A percentile compares a stretch with the other conserved stretches of the same genome.
Conservation (phyloP, 1,284 basidiomycete genomes). For the Cryptococcus jaspeensis region DNA sequence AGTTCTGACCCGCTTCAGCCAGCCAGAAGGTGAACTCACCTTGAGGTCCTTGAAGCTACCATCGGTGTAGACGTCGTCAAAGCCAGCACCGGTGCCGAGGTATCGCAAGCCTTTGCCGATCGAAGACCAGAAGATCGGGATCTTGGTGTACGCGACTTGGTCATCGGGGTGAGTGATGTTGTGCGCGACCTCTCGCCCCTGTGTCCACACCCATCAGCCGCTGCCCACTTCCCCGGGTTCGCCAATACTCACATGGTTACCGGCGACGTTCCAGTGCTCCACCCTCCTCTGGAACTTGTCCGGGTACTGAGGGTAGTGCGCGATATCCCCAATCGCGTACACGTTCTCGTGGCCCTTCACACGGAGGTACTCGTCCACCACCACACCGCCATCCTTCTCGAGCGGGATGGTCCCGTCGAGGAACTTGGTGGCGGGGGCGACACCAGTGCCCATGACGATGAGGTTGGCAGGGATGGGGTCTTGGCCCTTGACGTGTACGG, state of each 20-base stretch:
- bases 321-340: slow-evolving; percentile 90
- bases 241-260: slow-evolving; percentile 26
- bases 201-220: slow-evolving; percentile 64
- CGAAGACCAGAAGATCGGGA: slow-evolving; percentile 80
- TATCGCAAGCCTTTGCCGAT: slow-evolving; percentile 79
- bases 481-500: slow-evolving; percentile 68
- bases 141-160: slow-evolving; percentile 57
- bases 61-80: slow-evolving; percentile 72
- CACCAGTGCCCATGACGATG: slow-evolving; percentile 86
- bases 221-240: slow-evolving; percentile 14
- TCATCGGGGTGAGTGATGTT: slow-evolving; percentile 59
- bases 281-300: slow-evolving; percentile 56
- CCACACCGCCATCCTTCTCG: slow-evolving; percentile 76
- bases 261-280: slow-evolving; percentile 85
- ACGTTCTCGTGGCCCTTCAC: slow-evolving; percentile 65
- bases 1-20: not conserved
- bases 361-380: slow-evolving; percentile 74
- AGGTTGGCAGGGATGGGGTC: slow-evolving; percentile 70
- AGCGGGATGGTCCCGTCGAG: slow-evolving; percentile 63
- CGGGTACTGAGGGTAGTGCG: slow-evolving; percentile 68
- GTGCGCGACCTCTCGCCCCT: slow-evolving; percentile 78
- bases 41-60: slow-evolving; percentile 76
- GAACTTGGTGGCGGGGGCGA: slow-evolving; percentile 79
- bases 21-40: slow-evolving; percentile 51
- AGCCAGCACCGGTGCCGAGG: slow-evolving; percentile 64